phyloP scores from a whole-genome alignment of 352 stramenopile species.

The Hyaloperonospora arabidopsidis region DNA sequence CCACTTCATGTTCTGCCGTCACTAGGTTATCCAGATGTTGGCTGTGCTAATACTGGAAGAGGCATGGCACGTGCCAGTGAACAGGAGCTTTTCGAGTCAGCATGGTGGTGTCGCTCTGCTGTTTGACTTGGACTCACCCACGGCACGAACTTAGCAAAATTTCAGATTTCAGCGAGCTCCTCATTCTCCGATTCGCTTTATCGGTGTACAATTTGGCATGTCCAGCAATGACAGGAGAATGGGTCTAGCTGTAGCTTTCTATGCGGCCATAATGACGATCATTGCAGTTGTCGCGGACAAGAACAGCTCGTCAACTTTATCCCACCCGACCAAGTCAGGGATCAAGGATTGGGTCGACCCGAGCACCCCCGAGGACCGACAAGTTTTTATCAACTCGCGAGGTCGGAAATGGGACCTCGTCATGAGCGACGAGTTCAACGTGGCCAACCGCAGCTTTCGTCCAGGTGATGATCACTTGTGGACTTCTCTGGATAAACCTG shows the following conservation, averaged over 20 bases:
- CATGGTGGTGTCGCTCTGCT: slow-evolving; percentile 4
- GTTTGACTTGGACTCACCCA: slow-evolving; percentile 7
- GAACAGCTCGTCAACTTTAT: neutral
- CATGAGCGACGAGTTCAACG: slow-evolving; percentile 70
- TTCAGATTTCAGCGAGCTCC: neutral
- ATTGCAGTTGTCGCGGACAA: neutral
- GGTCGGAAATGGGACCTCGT: slow-evolving; percentile 49
- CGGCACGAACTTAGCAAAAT: no score
- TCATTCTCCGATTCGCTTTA: neutral
- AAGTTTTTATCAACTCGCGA: slow-evolving; percentile 34
- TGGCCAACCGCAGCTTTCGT: slow-evolving; percentile 51
- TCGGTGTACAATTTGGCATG: neutral
- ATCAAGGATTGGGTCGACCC: slow-evolving; percentile 35
- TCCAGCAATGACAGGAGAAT: neutral
- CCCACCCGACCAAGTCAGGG: slow-evolving; percentile 28
- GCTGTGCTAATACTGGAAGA: slow-evolving; percentile 9
- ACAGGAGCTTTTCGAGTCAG: slow-evolving; percentile 3
- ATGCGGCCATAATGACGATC: neutral
- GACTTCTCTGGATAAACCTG: slow-evolving; percentile 59
- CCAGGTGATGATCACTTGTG: slow-evolving; percentile 87
- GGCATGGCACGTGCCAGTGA: slow-evolving; percentile 18
- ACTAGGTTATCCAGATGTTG: slow-evolving; percentile 15
- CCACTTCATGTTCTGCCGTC: no score
- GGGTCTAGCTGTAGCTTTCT: no score
- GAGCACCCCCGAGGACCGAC: slow-evolving; percentile 20